A percentile compares a stretch with the other conserved stretches of the same genome.
Conservation (phyloP, 352 stramenopile genomes). For the Thalassiosira livingstoniorum region DNA sequence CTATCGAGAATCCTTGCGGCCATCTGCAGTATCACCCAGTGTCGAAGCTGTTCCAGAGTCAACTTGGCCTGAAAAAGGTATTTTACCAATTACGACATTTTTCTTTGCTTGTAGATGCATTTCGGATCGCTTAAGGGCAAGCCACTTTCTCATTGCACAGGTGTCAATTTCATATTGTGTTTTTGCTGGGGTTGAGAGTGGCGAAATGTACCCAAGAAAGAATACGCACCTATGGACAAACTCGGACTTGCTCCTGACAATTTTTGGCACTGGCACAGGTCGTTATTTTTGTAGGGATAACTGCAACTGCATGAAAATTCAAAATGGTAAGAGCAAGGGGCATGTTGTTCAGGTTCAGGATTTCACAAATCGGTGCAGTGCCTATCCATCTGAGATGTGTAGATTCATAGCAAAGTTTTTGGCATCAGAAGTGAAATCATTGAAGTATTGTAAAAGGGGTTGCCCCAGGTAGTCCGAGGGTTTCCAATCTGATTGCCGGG, state of each 20-base stretch:
- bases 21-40: conserved; percentile 26
- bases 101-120: too few relatives aligned
- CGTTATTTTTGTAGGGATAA: too few relatives aligned
- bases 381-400: conserved; percentile 4
- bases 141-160: too few relatives aligned
- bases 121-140: too few relatives aligned
- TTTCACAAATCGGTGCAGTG: neutral
- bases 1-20: conserved; percentile 30
- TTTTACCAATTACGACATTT: too few relatives aligned
- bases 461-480: too few relatives aligned
- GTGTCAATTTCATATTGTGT: conserved; percentile 22
- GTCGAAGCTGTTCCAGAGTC: neutral
- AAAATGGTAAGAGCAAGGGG: neutral
- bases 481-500: too few relatives aligned
- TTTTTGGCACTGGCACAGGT: neutral
- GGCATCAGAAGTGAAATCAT: neutral
- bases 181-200: neutral
- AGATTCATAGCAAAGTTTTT: neutral
- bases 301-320: conserved; percentile 10
- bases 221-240: conserved; percentile 29
- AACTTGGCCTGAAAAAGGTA: conserved; percentile 23
- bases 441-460: too few relatives aligned
- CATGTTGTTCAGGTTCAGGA: conserved; percentile 13
- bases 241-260: neutral
- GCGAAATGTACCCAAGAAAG: conserved; percentile 8